Evolutionary conservation across 164 flowering plant genomes (phyloP), one percentile per base, ranked within the genome.

Genomic region (Stephania yunnanensis): DNA sequence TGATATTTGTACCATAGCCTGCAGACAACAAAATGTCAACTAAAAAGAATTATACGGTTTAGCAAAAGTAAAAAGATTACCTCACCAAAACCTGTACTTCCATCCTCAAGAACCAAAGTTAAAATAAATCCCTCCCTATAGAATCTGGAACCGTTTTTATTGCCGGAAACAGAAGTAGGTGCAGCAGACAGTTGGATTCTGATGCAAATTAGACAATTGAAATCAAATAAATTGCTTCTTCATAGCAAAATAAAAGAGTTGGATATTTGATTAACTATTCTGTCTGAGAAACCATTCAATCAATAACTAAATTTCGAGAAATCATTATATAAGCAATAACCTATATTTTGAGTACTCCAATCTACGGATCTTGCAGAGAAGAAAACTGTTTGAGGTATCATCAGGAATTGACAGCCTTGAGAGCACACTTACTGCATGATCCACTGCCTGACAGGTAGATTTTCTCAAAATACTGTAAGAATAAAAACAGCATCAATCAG

Each of bases 31-130:
- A 5, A 53, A 30, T 50, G 20, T 45, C 58, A 52, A 13, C 3
- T 17, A 71, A 71, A 63, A 20, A n/a, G 15, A n/a, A 73, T 64
- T 65, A 20, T 12, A 67, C 4, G 10, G 46, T 15, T 68, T 17
- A 19, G n/a, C 10, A 70, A n/a, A 73, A 73, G 69, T 8, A 1
- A 52, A 64, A 58, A 30, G 68, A 84, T 81, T 71, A 93, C 99
- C 97, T 96, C 99, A 36, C 99, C 98, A 80, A 81, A 84, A 66
- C 99, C 99, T 73, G 80, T 70, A 78, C 80, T 83, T 75, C 99
- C 97, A 85, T 90, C 95, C 67, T 90, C 90, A 70, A 96, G 90
- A 82, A 70, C 79, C 73, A 96, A 70, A 53, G 85, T 80, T 75
- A 94, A 80, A 79, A 96, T 81, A 79, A 87, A 96, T 11, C 99